Evolutionary conservation across 1,284 basidiomycete species (phyloP), one percentile per base, ranked within the genome.

Genomic region (Leccinum ponderosum): DNA sequence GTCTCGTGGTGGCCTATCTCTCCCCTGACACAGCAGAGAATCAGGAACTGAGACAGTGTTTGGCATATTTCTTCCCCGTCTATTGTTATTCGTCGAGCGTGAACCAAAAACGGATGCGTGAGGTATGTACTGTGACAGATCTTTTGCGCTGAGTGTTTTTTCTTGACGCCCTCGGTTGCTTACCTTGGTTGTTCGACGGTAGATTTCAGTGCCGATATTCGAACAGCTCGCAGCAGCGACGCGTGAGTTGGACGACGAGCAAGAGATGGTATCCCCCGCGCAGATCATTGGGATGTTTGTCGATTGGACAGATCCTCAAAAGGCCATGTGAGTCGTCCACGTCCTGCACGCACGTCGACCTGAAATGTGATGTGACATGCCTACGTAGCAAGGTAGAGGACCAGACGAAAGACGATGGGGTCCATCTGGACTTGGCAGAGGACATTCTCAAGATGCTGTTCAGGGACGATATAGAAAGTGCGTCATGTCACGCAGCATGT

Each of bases 41-140:
- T 71, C 90, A 93, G 69, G 86, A 94, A 64, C 79, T 98, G 31
- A 82, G 95, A 58, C 97, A 98, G 76, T 98, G 95, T 73, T 79
- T 99, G 27, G 90, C 94, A 17, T 98, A 98, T 77, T 98, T 98
- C 81, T 90, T 99, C 77, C 95, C 95, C 0, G 89, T 95, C 0
- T 98, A 94, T 73, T 94, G 93, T 74, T 96, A 93, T 74, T 94
- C 94, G 1, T 90, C 91, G 0, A 77, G 87, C 2, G 76, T 74
- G 15, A 97, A 98, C 71, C 96, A 98, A 78, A 78, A 83, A 11
- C 80, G 87, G 25, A 87, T 97, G 82, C 88, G 89, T 68, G 83
- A 87, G 66, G 47, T 48, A 48, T 48, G 47, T 48, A 5, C 22
- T 14, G 44, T 7, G 44, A 7, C 6, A 12, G 6, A 48, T 17